These are phyloP conservation scores for Arctium lappa DNA, from an alignment of 129 eudicot species.

Conservation along the genomic window DNA sequence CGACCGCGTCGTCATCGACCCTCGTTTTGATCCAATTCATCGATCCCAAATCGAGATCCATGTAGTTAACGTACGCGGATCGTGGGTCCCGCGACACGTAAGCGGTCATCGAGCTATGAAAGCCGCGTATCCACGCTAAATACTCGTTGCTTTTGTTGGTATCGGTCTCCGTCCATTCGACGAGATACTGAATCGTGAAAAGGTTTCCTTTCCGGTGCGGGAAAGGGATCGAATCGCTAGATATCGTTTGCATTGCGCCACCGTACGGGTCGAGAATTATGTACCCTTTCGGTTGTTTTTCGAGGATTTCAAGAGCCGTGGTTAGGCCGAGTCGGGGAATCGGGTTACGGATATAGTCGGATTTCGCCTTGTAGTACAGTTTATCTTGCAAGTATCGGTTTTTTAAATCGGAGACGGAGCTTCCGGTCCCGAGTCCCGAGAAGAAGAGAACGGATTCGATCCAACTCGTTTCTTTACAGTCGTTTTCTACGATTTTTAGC, in stretches of 20 bases:
- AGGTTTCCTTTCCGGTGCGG: slow-evolving; percentile 82
- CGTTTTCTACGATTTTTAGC: slow-evolving; percentile 35
- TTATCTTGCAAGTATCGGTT: slow-evolving; percentile 42
- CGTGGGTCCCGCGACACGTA: slow-evolving; percentile 59
- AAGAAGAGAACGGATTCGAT: slow-evolving; percentile 65
- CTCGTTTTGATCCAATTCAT: slow-evolving; percentile 17
- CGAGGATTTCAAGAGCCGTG: slow-evolving; percentile 35
- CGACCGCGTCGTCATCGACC: slow-evolving; percentile 33
- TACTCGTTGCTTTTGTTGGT: slow-evolving; percentile 30
- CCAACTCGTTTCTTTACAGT: slow-evolving; percentile 71
- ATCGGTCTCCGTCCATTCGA: slow-evolving; percentile 50
- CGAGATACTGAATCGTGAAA: slow-evolving; percentile 56
- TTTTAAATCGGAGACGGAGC: slow-evolving; percentile 29
- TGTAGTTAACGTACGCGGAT: slow-evolving; percentile 71
- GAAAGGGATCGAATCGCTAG: slow-evolving; percentile 57
- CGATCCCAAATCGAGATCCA: slow-evolving; percentile 72
- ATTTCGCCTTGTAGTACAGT: slow-evolving; percentile 67
- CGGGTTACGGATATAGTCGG: slow-evolving; percentile 56
- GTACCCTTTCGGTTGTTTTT: slow-evolving; percentile 68
- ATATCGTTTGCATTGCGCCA: slow-evolving; percentile 53
- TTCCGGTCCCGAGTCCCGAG: slow-evolving; percentile 41
- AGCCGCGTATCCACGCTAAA: slow-evolving; percentile 55
- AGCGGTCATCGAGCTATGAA: slow-evolving; percentile 57
- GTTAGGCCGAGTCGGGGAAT: slow-evolving; percentile 39
- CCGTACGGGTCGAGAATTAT: slow-evolving; percentile 78